Conservation (phyloP, 768 basidiomycete genomes). For the Leccinum disarticulatum region DNA sequence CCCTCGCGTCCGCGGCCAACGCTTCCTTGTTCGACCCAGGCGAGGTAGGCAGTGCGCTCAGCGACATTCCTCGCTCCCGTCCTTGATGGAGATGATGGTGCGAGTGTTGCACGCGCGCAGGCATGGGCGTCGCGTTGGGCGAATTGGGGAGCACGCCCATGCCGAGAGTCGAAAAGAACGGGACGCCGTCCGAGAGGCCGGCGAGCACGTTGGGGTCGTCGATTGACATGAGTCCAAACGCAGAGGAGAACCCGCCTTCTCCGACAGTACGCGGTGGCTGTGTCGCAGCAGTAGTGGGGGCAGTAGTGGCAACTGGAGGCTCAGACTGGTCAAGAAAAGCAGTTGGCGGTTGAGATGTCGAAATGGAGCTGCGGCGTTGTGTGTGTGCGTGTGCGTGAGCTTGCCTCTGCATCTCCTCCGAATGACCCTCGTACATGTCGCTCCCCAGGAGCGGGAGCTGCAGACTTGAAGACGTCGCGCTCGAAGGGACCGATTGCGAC, state of each 20-base stretch:
- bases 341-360: slow-evolving; percentile 14
- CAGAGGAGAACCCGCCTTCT: slow-evolving; percentile 52
- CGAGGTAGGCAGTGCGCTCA: slow-evolving; percentile 30
- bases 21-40: slow-evolving; percentile 34
- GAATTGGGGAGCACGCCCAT: slow-evolving; percentile 35
- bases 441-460: slow-evolving; percentile 45
- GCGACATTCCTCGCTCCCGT: slow-evolving; percentile 27
- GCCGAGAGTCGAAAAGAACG: slow-evolving; percentile 53
- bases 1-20: slow-evolving; percentile 37
- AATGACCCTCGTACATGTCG: slow-evolving; percentile 28
- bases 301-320: background rate
- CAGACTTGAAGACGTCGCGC: slow-evolving; percentile 50
- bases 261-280: slow-evolving; percentile 17
- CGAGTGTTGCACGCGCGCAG: slow-evolving; percentile 26
- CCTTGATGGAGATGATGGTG: slow-evolving; percentile 9
- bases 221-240: slow-evolving; percentile 75
- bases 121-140: slow-evolving; percentile 52
- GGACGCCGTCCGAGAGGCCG: slow-evolving; percentile 55
- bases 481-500: slow-evolving; percentile 49
- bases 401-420: slow-evolving; percentile 30
- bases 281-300: background rate
- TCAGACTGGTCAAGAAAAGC: slow-evolving; percentile 3
- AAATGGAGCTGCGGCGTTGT: slow-evolving; percentile 16
- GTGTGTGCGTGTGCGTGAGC: background rate
- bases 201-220: slow-evolving; percentile 72